phyloP scores from a whole-genome alignment of 495 filamentous ascomycete genomes.

The Penicillium ochrochloron region DNA sequence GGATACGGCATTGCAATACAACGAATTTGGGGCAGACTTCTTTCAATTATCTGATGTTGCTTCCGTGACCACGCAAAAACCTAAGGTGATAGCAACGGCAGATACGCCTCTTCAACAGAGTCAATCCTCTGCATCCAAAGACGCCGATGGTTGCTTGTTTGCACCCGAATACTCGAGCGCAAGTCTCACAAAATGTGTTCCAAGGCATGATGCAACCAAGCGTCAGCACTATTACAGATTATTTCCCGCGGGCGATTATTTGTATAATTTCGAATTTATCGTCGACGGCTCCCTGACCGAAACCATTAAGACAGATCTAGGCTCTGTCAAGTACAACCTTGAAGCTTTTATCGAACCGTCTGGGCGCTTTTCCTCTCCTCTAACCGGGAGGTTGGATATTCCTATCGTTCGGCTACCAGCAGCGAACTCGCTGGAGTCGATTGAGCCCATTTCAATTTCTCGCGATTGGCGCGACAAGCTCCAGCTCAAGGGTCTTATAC shows the following conservation, averaged over 20 bases:
- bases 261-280: slow-evolving; percentile 6
- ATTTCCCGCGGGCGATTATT: background rate
- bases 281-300: background rate
- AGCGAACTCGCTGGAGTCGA: too few species aligned
- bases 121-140: background rate
- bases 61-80: background rate
- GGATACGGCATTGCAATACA: background rate
- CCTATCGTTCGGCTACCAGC: too few species aligned
- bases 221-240: background rate
- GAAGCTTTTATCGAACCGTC: too few species aligned
- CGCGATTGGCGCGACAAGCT: too few species aligned
- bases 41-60: background rate
- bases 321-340: background rate
- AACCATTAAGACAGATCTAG: background rate
- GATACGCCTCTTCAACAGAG: background rate
- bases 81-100: background rate
- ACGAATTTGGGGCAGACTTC: background rate
- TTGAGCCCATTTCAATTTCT: too few species aligned
- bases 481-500: too few species aligned
- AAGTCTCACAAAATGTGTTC: background rate
- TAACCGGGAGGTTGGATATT: too few species aligned
- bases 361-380: too few species aligned
- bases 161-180: background rate
- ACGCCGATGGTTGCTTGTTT: background rate
- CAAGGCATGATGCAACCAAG: background rate